A percentile compares a stretch with the other conserved stretches of the same genome.
Conservation (phyloP, 2,329 filamentous ascomycete species). For the Lecanosticta acicola region DNA sequence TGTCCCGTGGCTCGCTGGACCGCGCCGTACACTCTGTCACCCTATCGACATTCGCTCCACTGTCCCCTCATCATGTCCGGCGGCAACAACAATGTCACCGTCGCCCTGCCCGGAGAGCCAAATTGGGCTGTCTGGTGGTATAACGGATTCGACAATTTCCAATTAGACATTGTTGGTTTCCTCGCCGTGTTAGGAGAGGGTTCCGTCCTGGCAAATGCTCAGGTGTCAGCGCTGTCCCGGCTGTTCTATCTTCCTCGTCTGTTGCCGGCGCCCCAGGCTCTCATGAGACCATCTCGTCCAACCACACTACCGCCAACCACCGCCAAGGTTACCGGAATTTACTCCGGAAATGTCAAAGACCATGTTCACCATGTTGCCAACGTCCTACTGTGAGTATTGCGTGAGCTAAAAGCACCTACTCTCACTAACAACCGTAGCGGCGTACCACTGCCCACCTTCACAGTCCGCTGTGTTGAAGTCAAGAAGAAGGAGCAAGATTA, state of each 20-base stretch:
- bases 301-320: slow-evolving; percentile 37
- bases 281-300: slow-evolving; percentile 44
- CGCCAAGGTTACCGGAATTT: slow-evolving; percentile 42
- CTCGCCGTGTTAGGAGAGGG: slow-evolving; percentile 51
- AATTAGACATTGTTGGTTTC: slow-evolving; percentile 53
- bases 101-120: slow-evolving; percentile 20
- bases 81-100: slow-evolving; percentile 25
- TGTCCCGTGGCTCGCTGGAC: background rate
- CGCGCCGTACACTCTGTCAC: too few relatives aligned
- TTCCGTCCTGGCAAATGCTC: slow-evolving; percentile 45
- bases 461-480: slow-evolving; percentile 29
- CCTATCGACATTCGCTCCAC: too few relatives aligned
- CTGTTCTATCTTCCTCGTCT: slow-evolving; percentile 48
- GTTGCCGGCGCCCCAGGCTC: slow-evolving; percentile 47
- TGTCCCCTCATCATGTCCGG: slow-evolving; percentile 22
- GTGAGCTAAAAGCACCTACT: background rate
- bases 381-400: slow-evolving; percentile 40
- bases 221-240: slow-evolving; percentile 46
- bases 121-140: slow-evolving; percentile 34
- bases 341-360: slow-evolving; percentile 44
- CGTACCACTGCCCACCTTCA: slow-evolving; percentile 16
- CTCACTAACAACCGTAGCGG: slow-evolving; percentile 8
- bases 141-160: slow-evolving; percentile 36
- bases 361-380: slow-evolving; percentile 47
- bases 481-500: slow-evolving; percentile 9